Conservation (phyloP, 768 basidiomycete species). For the Phylloporus sp. region DNA sequence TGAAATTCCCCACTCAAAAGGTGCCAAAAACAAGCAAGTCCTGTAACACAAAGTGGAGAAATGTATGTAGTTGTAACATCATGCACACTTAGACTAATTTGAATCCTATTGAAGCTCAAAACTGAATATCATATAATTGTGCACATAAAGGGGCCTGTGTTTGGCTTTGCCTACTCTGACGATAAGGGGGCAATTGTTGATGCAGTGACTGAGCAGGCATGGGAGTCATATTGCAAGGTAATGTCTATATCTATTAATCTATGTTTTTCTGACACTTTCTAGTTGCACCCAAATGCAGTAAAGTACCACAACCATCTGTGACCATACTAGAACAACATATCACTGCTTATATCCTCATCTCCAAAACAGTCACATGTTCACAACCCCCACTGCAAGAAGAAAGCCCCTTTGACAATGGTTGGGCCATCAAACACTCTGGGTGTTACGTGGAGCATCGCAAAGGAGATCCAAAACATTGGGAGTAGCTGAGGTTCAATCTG, state of each 20-base stretch:
- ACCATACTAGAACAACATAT: no score
- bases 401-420: no score
- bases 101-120: not conserved
- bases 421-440: no score
- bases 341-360: no score
- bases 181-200: not conserved
- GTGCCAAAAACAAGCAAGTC: not conserved
- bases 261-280: no score
- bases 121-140: not conserved
- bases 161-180: not conserved
- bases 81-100: not conserved
- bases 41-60: not conserved
- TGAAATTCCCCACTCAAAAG: not conserved
- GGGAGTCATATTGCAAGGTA: not conserved
- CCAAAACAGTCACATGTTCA: no score
- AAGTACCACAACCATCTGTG: no score
- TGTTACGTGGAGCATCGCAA: no score
- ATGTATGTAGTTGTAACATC: not conserved
- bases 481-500: no score
- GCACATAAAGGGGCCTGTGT: not conserved
- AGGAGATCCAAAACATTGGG: no score
- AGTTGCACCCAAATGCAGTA: no score
- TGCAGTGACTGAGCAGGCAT: not conserved
- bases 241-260: not conserved
- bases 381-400: no score